A percentile compares a stretch with the other conserved stretches of the same genome.
Conservation (phyloP, 305 asterid species). For the Solanum aculeatissimum region DNA sequence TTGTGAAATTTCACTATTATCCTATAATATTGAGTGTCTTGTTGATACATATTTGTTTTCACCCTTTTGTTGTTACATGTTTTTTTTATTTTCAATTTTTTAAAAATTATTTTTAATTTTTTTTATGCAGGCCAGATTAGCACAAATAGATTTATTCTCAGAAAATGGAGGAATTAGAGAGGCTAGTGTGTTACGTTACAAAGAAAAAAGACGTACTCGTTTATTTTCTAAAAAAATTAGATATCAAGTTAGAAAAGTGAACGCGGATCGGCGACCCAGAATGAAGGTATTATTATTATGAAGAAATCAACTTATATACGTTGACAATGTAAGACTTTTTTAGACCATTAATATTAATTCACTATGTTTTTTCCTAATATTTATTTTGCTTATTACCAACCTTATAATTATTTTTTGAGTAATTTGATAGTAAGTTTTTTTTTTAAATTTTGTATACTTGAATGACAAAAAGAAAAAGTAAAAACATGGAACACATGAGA, state of each 20-base stretch:
- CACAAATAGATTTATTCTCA: slow-evolving; percentile 62
- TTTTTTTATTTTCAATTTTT: too few relatives aligned
- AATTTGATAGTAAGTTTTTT: not conserved
- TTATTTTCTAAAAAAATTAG: slow-evolving; percentile 70
- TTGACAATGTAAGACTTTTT: not conserved
- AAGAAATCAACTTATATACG: not conserved
- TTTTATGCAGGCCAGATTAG: slow-evolving; percentile 54
- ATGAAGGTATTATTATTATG: slow-evolving; percentile 42
- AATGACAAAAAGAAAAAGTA: not conserved
- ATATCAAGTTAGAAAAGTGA: slow-evolving; percentile 75
- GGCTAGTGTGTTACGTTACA: slow-evolving; percentile 69
- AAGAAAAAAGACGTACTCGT: slow-evolving; percentile 59
- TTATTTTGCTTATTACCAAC: not conserved
- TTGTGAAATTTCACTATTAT: not conserved
- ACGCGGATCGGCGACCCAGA: slow-evolving; percentile 78
- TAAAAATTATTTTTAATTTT: too few relatives aligned
- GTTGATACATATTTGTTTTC: not conserved
- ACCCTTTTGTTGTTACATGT: not conserved
- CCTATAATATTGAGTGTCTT: not conserved
- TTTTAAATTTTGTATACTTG: too few relatives aligned
- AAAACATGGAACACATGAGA: not conserved
- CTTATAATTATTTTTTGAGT: not conserved
- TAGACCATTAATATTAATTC: not conserved
- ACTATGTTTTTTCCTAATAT: not conserved
- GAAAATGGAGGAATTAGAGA: slow-evolving; percentile 67